phyloP scores from a whole-genome alignment of 352 stramenopile genomes.

The Phytophthora macrochlamydospora region DNA sequence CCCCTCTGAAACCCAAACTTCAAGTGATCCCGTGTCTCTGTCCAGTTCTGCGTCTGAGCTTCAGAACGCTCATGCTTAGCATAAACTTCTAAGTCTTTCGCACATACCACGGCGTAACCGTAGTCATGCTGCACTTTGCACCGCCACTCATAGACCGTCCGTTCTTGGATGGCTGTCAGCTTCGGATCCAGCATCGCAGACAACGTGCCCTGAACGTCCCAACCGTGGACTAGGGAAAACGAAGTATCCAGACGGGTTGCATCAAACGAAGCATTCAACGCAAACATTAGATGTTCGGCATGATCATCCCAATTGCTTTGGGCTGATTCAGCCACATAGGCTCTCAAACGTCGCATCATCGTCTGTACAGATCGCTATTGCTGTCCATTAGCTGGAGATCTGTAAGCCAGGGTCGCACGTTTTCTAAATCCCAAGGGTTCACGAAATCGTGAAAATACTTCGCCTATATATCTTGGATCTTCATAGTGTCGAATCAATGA shows the following conservation, averaged over 20 bases:
- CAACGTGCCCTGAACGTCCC: conserved; percentile 5
- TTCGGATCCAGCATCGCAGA: background rate
- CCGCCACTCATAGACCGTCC: background rate
- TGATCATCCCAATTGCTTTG: conserved; percentile 33
- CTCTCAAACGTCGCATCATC: background rate
- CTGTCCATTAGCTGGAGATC: background rate
- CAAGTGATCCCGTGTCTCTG: background rate
- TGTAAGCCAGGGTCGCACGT: background rate
- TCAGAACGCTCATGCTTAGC: background rate
- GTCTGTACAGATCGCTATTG: background rate
- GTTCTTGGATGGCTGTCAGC: background rate
- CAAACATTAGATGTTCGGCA: conserved; percentile 21
- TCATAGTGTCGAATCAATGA: background rate
- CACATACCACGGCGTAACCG: background rate
- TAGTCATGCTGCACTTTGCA: background rate
- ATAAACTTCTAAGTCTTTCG: background rate
- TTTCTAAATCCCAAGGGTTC: background rate
- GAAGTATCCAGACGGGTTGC: conserved; percentile 8
- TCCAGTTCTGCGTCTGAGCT: background rate
- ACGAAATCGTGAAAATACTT: background rate
- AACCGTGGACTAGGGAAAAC: conserved; percentile 17
- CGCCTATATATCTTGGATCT: background rate
- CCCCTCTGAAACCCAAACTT: background rate
- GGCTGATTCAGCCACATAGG: conserved; percentile 18
- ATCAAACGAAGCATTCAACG: conserved; percentile 16